Evolutionary conservation across 345 rosid species (phyloP).

Genomic region (Trapa incisa): DNA sequence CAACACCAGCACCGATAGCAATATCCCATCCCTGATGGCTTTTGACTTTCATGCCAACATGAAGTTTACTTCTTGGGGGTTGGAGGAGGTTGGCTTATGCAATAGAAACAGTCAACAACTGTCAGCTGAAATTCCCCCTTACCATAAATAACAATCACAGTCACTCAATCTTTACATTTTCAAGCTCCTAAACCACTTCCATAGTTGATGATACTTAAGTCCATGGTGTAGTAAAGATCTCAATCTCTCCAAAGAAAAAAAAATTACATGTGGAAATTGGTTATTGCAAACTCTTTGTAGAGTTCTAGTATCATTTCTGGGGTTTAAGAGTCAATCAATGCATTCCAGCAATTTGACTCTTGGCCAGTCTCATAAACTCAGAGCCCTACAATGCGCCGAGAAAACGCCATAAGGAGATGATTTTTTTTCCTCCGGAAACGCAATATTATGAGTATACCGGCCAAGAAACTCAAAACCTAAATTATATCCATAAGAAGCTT

Average conservation of each 20-base stretch:
- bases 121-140: not conserved
- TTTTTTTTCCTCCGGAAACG: not conserved
- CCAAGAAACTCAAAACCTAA: not conserved
- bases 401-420: not conserved
- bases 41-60: constrained; percentile 19
- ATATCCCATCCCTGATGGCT: constrained; percentile 20
- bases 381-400: not conserved
- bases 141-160: not conserved
- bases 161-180: not conserved
- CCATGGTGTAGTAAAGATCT: not conserved
- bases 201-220: not conserved
- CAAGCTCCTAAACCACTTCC: not conserved
- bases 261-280: not conserved
- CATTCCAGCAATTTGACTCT: not conserved
- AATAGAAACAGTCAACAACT: constrained; percentile 2
- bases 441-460: not conserved
- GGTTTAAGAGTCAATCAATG: not conserved
- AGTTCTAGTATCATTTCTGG: not conserved
- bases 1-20: constrained; percentile 11
- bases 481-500: not conserved
- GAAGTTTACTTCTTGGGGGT: constrained; percentile 21
- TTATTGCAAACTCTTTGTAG: not conserved
- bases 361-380: not conserved
- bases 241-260: not conserved
- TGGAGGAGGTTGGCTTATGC: constrained; percentile 22